Evolutionary conservation across 169 alveolate genomes (phyloP).

Genomic region (Plasmodium inui): DNA sequence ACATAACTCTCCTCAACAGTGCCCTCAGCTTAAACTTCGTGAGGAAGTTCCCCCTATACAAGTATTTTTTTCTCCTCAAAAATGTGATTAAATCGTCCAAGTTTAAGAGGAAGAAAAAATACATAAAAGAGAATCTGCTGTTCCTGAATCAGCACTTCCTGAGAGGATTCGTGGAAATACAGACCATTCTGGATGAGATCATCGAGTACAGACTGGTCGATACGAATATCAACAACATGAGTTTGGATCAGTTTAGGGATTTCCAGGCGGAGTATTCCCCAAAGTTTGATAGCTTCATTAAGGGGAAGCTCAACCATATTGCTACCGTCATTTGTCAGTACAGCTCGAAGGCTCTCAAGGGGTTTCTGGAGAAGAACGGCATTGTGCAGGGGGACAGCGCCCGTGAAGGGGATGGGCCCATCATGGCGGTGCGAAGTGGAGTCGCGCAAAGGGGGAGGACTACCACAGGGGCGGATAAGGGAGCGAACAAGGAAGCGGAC

Average conservation of each 20-base stretch:
- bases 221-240: constrained; percentile 38
- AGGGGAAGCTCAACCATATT: constrained; percentile 18
- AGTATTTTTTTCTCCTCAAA: constrained; percentile 44
- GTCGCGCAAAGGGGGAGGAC: too few species aligned
- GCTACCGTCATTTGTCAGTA: constrained; percentile 16
- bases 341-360: constrained; percentile 20
- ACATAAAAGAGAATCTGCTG: constrained; percentile 40
- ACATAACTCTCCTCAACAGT: constrained; percentile 21
- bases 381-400: not conserved
- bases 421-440: not conserved
- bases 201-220: constrained; percentile 11
- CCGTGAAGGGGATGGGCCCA: too few species aligned
- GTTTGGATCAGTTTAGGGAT: constrained; percentile 21
- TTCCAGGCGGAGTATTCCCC: constrained; percentile 29
- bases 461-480: not conserved
- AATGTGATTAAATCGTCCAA: constrained; percentile 13
- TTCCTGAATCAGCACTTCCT: constrained; percentile 20
- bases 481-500: not conserved
- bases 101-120: constrained; percentile 28
- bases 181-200: not conserved
- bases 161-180: constrained; percentile 31
- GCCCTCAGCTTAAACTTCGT: constrained; percentile 45
- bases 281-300: constrained; percentile 7
- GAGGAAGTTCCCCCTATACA: constrained; percentile 29
- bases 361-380: constrained; percentile 4